Percentiles rank a stretch among this genome's conserved stretches.
Conservation (phyloP, 208 protist species). For the Acanthamoeba sp. region DNA sequence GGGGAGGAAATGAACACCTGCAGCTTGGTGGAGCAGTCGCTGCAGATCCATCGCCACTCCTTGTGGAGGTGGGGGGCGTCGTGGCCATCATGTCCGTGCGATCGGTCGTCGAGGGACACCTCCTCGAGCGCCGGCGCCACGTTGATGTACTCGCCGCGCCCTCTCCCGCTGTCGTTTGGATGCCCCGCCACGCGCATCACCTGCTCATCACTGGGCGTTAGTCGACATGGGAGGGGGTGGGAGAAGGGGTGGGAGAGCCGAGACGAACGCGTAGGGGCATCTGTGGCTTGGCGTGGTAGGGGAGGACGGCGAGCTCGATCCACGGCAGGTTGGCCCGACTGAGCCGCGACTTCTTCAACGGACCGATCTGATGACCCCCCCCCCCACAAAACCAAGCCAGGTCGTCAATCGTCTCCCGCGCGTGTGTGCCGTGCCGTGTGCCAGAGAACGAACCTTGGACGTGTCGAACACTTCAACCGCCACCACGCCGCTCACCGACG, state of each 20-base stretch:
- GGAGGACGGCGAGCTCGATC: background rate
- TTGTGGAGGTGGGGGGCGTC: background rate
- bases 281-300: background rate
- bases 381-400: too few relatives aligned
- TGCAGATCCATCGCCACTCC: slow-evolving; percentile 20
- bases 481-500: background rate
- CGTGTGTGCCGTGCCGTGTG: background rate
- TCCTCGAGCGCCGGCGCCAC: background rate
- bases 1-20: background rate
- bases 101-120: background rate
- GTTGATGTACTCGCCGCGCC: background rate
- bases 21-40: slow-evolving; percentile 9
- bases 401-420: too few relatives aligned
- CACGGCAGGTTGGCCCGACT: slow-evolving; percentile 5
- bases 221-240: too few relatives aligned
- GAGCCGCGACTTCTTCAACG: background rate
- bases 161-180: background rate
- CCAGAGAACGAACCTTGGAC: background rate
- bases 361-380: background rate
- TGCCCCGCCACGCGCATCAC: background rate
- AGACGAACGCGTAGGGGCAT: background rate
- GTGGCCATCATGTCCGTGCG: background rate
- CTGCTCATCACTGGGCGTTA: too few relatives aligned
- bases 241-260: too few relatives aligned
- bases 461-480: slow-evolving; percentile 39